Evolutionary conservation across 106 monocot species (phyloP).

Genomic region (Platanthera zijinensis): DNA sequence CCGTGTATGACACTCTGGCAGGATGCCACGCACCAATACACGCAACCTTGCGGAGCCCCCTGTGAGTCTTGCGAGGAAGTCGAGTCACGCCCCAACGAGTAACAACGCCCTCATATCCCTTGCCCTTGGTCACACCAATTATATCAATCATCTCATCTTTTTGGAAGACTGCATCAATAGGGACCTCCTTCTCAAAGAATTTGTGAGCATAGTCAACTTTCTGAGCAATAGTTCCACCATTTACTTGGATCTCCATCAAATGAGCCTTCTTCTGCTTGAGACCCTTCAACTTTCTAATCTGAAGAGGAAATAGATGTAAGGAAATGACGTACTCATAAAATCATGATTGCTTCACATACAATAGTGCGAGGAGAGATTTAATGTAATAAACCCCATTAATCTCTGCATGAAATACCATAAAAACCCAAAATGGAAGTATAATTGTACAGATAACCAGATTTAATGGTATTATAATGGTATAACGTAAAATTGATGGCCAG

Average conservation of each 20-base stretch:
- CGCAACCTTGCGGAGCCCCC: conserved; percentile 59
- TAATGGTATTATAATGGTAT: background rate
- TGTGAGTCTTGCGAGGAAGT: conserved; percentile 61
- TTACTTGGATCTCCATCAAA: conserved; percentile 64
- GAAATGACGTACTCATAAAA: background rate
- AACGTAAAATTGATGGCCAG: background rate
- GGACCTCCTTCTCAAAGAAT: conserved; percentile 55
- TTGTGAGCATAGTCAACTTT: conserved; percentile 62
- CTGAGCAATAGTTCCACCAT: conserved; percentile 34
- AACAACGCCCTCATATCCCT: conserved; percentile 69
- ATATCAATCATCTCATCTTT: conserved; percentile 68
- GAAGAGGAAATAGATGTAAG: background rate
- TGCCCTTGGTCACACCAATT: conserved; percentile 58
- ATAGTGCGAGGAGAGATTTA: no score
- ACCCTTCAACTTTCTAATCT: conserved; percentile 60
- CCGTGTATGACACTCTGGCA: conserved; percentile 56
- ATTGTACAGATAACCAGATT: background rate
- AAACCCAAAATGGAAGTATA: no score
- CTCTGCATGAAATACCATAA: no score
- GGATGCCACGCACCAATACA: conserved; percentile 80
- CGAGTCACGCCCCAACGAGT: conserved; percentile 68
- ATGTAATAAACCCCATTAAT: background rate
- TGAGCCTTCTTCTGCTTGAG: conserved; percentile 66
- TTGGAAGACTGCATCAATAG: conserved; percentile 50
- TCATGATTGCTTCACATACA: background rate